Percentiles rank a stretch among this genome's conserved stretches.
phyloP scores from a whole-genome alignment of 2,329 filamentous ascomycete species.

The Pseudogymnoascus sp. region DNA sequence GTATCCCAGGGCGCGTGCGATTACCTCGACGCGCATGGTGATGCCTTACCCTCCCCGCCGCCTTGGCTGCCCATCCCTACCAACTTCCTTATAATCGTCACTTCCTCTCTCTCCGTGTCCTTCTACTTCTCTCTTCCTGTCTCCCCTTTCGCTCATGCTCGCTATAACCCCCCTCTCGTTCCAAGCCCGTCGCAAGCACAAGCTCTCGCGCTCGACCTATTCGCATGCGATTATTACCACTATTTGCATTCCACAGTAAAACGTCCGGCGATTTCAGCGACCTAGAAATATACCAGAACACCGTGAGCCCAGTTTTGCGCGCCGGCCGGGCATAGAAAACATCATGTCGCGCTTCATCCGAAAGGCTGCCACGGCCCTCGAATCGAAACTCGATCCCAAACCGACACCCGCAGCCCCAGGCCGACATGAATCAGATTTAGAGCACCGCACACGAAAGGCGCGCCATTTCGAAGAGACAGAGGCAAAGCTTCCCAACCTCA shows the following conservation, averaged over 20 bases:
- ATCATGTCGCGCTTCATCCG: not conserved
- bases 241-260: not conserved
- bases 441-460: conserved; percentile 40
- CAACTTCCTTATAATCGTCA: not conserved
- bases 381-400: not conserved
- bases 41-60: not conserved
- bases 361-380: not conserved
- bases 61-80: not conserved
- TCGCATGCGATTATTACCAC: not conserved
- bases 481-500: conserved; percentile 35
- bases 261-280: not conserved
- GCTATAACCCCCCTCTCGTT: not conserved
- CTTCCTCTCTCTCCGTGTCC: not conserved
- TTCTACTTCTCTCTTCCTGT: not conserved
- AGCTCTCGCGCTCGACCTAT: not conserved
- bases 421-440: conserved; percentile 34
- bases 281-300: not conserved
- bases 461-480: conserved; percentile 44
- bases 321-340: not conserved
- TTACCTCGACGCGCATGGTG: not conserved
- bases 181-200: not conserved
- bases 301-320: not conserved
- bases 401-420: conserved; percentile 12
- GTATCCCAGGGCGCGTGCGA: not conserved
- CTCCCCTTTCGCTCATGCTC: not conserved